Base-by-base conservation (phyloP, 139 green algal species). In the Bryopsis sp. region DNA sequence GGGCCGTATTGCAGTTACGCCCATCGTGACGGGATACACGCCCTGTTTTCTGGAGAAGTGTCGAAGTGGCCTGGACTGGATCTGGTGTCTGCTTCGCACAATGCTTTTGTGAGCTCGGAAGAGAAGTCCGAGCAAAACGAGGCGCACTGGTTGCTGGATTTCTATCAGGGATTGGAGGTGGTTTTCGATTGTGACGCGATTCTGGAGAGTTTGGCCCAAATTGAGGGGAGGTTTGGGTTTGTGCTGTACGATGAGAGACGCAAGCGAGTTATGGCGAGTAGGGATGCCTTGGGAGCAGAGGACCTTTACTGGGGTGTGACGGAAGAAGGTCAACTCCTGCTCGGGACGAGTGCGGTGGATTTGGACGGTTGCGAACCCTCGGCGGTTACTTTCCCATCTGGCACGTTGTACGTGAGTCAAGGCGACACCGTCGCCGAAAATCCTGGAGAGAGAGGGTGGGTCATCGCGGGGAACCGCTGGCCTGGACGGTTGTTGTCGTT, bases 241-340 rank as follows among this genome's bases (percentile, higher is more conserved):
- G 73, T 90, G n/a, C 80, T 89, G 35, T 88, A 81, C 22, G 84
- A 91, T 65, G 64, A 60, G 2, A 0, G 75, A 0, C 63, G 75
- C 39, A 67, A n/a, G 50, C 54, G 59, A 19, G 24, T 39, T 24
- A 84, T 72, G 75, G 85, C 0, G 84, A 63, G 0, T 2, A 68
- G 74, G 24, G 78, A 85, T 65, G 39, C 62, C 0, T 48, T 58
- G 19, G 78, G 78, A 57, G 54, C 61, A 29, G 80, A 86, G 74
- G 74, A 78, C 39, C 72, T 91, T 66, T 87, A 76, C 67, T 91
- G 85, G 85, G 85, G 85, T n/a, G 68, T 69, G 36, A 89, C 78
- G 2, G 65, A 72, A 4, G 48, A 76, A 58, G 82, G 77, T 1
- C 78, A 85, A 64, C 73, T 91, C n/a, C 39, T 88, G 35, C 81